These are phyloP conservation scores for Penicillium paneum DNA, from an alignment of 2,329 filamentous ascomycete species.

Conservation along the genomic window DNA sequence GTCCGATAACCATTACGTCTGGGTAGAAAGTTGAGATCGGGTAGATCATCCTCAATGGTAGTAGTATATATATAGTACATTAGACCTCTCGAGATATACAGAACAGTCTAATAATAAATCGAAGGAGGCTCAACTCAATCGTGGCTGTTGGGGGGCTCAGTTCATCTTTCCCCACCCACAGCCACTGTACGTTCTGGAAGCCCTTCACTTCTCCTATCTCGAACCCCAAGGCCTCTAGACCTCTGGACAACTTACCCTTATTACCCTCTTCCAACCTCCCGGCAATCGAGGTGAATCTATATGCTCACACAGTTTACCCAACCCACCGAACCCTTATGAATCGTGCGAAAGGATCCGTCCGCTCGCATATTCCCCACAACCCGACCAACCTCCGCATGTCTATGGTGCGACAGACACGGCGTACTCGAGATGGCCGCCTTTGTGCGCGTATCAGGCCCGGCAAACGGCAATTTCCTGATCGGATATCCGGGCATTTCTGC, in stretches of 20 bases:
- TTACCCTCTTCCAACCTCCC: not conserved
- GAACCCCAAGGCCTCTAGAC: not conserved
- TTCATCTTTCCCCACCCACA: constrained; percentile 9
- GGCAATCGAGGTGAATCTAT: not conserved
- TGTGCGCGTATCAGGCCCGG: constrained; percentile 94
- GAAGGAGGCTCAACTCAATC: not conserved
- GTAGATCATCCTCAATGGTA: no score
- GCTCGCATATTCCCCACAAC: constrained; percentile 29
- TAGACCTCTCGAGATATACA: not conserved
- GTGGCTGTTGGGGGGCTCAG: not conserved
- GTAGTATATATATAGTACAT: not conserved
- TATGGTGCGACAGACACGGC: constrained; percentile 41
- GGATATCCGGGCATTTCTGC: constrained; percentile 98
- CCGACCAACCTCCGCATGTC: constrained; percentile 30
- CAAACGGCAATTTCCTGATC: constrained; percentile 94
- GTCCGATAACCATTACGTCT: not conserved
- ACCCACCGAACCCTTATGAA: constrained; percentile 25
- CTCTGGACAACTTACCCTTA: not conserved
- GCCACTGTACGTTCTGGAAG: not conserved
- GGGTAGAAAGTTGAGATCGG: not conserved
- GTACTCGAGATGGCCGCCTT: constrained; percentile 64
- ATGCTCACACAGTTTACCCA: not conserved
- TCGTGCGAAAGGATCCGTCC: constrained; percentile 22
- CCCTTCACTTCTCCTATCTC: constrained; percentile 2
- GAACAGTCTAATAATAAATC: not conserved